Percentiles rank a stretch among this genome's conserved stretches.
phyloP scores from a whole-genome alignment of 2,329 filamentous ascomycete species.

The Samsoniella hepiali region DNA sequence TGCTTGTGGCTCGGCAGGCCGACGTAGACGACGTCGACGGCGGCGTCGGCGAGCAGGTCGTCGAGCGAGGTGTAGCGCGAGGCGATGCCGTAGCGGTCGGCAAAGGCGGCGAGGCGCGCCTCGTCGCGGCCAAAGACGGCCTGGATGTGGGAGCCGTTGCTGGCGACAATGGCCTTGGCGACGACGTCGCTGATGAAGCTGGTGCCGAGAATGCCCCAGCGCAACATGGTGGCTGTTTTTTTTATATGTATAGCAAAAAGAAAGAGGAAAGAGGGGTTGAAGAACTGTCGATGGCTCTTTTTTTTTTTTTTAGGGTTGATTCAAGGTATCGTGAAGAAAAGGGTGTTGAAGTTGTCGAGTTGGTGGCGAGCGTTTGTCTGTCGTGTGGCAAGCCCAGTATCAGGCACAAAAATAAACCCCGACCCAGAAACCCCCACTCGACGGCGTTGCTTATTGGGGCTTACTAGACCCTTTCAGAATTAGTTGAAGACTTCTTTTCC shows the following conservation, averaged over 20 bases:
- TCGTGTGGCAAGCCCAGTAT: neutral
- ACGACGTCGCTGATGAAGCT: constrained; percentile 31
- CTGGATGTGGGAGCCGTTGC: constrained; percentile 24
- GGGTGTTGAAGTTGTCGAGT: neutral
- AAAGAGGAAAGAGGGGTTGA: neutral
- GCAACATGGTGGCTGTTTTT: constrained; percentile 22
- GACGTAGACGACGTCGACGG: constrained; percentile 29
- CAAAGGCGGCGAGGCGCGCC: constrained; percentile 26
- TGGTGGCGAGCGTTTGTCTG: neutral
- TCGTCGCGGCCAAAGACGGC: constrained; percentile 29
- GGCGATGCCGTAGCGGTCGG: constrained; percentile 26
- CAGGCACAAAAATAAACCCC: neutral
- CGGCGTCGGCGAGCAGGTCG: constrained; percentile 24
- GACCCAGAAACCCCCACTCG: constrained; percentile 9
- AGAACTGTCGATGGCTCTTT: too few relatives aligned
- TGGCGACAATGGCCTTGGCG: constrained; percentile 24
- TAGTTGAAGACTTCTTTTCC: neutral
- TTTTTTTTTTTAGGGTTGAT: too few relatives aligned
- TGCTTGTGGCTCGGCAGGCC: constrained; percentile 29
- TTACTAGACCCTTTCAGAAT: constrained; percentile 6
- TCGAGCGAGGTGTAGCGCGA: constrained; percentile 24
- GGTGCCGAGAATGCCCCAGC: constrained; percentile 29
- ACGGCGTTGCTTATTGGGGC: constrained; percentile 7
- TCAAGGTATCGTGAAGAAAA: too few relatives aligned
- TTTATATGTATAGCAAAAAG: neutral